phyloP scores from a whole-genome alignment of 306 rosid species.

The Myrica gale region DNA sequence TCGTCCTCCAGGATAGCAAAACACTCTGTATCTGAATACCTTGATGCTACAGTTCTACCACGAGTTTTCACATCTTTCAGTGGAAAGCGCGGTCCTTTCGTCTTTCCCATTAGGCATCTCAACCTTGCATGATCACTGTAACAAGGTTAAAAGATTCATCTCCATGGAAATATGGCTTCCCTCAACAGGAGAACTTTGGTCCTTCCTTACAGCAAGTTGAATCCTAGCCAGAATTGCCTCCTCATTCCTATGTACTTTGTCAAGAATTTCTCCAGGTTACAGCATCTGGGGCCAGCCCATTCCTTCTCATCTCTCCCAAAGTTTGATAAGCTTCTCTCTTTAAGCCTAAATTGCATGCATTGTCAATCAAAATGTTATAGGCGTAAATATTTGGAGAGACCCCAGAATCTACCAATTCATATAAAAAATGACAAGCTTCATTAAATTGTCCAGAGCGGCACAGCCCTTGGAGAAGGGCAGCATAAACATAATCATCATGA shows the following conservation, averaged over 20 bases:
- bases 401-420: conserved; percentile 78
- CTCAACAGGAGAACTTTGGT: not conserved
- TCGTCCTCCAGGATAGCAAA: not conserved
- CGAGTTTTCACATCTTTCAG: not conserved
- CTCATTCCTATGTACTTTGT: conserved; percentile 47
- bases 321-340: conserved; percentile 67
- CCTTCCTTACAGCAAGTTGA: not conserved
- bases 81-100: not conserved
- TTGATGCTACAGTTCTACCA: not conserved
- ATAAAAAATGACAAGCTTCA: conserved; percentile 81
- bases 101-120: not conserved
- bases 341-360: conserved; percentile 59
- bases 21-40: not conserved
- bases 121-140: not conserved
- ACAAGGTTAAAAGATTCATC: not conserved
- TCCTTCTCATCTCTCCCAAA: conserved; percentile 76
- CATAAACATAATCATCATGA: conserved; percentile 78
- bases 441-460: conserved; percentile 46
- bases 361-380: conserved; percentile 73
- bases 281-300: conserved; percentile 66
- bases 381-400: conserved; percentile 66
- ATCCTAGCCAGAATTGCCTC: conserved; percentile 4
- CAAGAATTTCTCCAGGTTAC: conserved; percentile 94
- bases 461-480: conserved; percentile 75
- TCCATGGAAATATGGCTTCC: not conserved